Base-by-base conservation (phyloP, 2,329 filamentous ascomycete genomes). In the Stromatinia cepivora region DNA sequence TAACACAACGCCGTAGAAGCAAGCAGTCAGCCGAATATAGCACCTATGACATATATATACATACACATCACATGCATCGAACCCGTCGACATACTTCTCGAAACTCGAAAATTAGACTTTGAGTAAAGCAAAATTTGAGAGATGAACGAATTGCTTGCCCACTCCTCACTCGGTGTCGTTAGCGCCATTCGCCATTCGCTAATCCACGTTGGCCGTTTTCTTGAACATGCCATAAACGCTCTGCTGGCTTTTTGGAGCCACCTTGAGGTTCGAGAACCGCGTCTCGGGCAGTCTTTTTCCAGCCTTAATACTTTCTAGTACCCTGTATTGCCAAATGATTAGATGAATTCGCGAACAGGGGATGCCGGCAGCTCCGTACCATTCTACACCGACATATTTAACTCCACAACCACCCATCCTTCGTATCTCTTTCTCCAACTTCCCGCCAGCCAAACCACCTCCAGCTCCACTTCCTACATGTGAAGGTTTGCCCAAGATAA, bases 331-430 rank as follows among this genome's bases (percentile, higher is more conserved):
- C 71, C 28, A 69, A 70, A 70, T 22, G 15, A 50, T 45, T 46
- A 50, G 53, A 67, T 66, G 1, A 28, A 70, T 48, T 56, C 39
- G 25, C 59, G 15, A 58, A 68, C 66, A 69, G 66, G 66, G 66
- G 39, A 58, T 34, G 69, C 50, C 56, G 45, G 28, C 48, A 42
- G 48, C 8, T 22, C 71, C 83, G 75, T 78, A 91, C 92, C 93
- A 97, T 75, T 96, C 90, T 36, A 90, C 92, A 65, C 85, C 87
- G 67, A 97, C 90, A 79, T 91, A 94, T 81, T 90, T 94, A 65
- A 97, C 84, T 36, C 86, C 87, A 72, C 87, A 88, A 15, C 92
- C 92, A 31, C 90, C 84, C 5, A 88, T 82, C 68, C 85, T 85
- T 36, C 82, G 80, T 69, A 96, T 90, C 81, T 97, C 94, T 79